A percentile compares a stretch with the other conserved stretches of the same genome.
Evolutionary conservation across 352 stramenopile genomes (phyloP).

Genomic region (Phytophthora hybrid): DNA sequence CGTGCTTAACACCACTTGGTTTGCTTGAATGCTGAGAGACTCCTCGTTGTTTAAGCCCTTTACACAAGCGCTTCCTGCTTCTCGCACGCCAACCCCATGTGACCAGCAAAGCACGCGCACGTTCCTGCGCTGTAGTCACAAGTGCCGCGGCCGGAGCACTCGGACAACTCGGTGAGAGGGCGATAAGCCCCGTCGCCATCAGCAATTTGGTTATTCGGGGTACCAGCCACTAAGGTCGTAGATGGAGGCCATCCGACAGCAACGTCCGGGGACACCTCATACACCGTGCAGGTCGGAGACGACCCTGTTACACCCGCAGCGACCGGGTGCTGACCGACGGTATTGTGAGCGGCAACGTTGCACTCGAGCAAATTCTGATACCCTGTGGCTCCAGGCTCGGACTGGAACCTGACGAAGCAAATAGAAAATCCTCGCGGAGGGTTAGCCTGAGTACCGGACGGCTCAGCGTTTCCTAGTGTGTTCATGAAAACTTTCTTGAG

Average conservation of each 20-base stretch:
- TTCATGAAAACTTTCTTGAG: background rate
- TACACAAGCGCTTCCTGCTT: conserved; percentile 49
- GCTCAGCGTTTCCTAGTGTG: background rate
- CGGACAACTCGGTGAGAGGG: conserved; percentile 54
- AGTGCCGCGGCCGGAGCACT: conserved; percentile 66
- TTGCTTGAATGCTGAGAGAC: background rate
- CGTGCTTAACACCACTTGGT: too few species aligned
- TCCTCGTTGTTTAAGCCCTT: background rate
- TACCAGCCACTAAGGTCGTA: background rate
- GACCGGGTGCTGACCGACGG: background rate
- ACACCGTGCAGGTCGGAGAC: background rate
- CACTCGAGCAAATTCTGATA: background rate
- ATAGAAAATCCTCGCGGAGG: background rate
- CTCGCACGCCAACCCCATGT: conserved; percentile 86
- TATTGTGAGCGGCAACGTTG: background rate
- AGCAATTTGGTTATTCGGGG: background rate
- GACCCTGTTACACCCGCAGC: background rate
- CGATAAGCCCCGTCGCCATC: conserved; percentile 3
- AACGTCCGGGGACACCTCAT: background rate
- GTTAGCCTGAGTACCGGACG: background rate
- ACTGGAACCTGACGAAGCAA: background rate
- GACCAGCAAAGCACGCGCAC: conserved; percentile 73
- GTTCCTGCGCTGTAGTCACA: conserved; percentile 64
- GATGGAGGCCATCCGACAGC: background rate
- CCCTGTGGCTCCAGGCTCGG: background rate